A percentile compares a stretch with the other conserved stretches of the same genome.
Evolutionary conservation across 495 filamentous ascomycete genomes (phyloP).

Genomic region (Terfezia claveryi): DNA sequence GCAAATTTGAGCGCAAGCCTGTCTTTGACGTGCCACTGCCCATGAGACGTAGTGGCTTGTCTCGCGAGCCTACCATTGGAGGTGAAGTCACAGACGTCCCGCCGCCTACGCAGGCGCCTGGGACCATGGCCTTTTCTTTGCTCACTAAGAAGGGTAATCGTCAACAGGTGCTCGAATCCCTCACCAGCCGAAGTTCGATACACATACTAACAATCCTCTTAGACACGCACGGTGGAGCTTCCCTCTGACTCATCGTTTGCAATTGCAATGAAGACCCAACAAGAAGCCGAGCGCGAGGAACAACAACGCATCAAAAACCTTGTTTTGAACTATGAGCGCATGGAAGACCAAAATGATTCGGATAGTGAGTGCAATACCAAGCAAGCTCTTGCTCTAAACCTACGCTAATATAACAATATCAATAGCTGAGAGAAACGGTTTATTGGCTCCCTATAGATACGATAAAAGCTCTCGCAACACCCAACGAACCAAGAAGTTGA

Average conservation of each 20-base stretch:
- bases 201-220: constrained; percentile 1
- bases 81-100: constrained; percentile 18
- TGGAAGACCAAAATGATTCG: constrained; percentile 50
- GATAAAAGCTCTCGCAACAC: constrained; percentile 42
- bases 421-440: constrained; percentile 20
- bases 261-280: constrained; percentile 82
- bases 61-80: constrained; percentile 35
- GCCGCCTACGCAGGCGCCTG: constrained; percentile 11
- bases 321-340: constrained; percentile 85
- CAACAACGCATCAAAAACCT: constrained; percentile 95
- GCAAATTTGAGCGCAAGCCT: constrained; percentile 83
- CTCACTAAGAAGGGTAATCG: constrained; percentile 92
- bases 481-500: constrained; percentile 73
- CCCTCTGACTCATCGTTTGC: constrained; percentile 90
- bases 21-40: constrained; percentile 87
- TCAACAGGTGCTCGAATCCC: constrained; percentile 41
- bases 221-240: constrained; percentile 86
- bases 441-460: constrained; percentile 34
- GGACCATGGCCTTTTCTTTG: constrained; percentile 80
- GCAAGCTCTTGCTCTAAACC: constrained; percentile 7
- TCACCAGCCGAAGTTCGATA: neutral
- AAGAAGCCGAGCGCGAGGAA: constrained; percentile 83
- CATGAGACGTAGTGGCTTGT: constrained; percentile 37
- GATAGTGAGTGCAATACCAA: constrained; percentile 35
- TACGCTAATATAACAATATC: constrained; percentile 13